Evolutionary conservation across 192 early-diverging fungal genomes (phyloP).

Genomic region (Coemansia sp.): DNA sequence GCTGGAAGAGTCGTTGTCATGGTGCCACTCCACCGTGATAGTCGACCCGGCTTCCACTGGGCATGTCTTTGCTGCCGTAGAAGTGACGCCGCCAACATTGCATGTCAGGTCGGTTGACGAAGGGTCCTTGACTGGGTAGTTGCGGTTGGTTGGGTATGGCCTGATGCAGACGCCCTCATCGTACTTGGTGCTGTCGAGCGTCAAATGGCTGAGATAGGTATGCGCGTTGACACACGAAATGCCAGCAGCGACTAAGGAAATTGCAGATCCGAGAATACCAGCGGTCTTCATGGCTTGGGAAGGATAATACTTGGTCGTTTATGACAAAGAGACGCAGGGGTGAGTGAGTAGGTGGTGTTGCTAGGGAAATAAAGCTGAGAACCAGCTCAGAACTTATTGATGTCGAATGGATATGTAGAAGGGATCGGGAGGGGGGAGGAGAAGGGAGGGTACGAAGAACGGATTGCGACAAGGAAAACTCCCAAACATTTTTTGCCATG

Average conservation of each 20-base stretch:
- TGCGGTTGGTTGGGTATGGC: constrained; percentile 9
- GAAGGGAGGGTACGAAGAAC: no score
- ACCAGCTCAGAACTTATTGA: no score
- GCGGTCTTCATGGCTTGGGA: constrained; percentile 1
- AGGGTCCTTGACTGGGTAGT: constrained; percentile 20
- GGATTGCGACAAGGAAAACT: no score
- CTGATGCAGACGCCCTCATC: constrained; percentile 19
- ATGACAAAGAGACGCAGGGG: no score
- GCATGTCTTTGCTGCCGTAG: not conserved
- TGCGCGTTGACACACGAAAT: not conserved
- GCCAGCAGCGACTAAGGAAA: no score
- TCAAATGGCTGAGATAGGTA: not conserved
- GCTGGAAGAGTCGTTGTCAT: constrained; percentile 1
- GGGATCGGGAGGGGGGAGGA: no score
- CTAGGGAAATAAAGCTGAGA: no score
- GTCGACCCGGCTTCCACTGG: constrained; percentile 19
- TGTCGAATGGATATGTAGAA: no score
- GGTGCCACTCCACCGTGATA: constrained; percentile 17
- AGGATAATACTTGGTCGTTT: no score
- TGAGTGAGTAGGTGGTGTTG: no score
- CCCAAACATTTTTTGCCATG: no score
- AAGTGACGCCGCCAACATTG: not conserved
- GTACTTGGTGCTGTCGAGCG: not conserved
- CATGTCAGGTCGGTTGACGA: constrained; percentile 15
- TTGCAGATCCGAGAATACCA: constrained; percentile 22